Evolutionary conservation across 495 filamentous ascomycete species (phyloP), one percentile per base, ranked within the genome.

Genomic region (Emericellopsis terricola): DNA sequence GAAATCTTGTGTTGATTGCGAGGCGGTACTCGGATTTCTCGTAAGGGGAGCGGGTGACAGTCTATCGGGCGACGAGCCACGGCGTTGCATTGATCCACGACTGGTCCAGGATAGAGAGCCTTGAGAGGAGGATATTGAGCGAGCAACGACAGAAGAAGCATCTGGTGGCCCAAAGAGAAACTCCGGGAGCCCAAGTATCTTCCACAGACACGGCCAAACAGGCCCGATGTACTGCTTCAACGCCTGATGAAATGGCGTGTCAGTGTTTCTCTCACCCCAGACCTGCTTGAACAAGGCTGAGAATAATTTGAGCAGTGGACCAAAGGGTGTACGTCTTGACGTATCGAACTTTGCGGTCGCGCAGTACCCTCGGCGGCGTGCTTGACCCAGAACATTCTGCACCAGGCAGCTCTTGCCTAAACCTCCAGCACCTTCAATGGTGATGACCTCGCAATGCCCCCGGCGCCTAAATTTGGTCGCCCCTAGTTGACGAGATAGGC

Each of bases 201-300:
- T 69, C 45, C 84, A 76, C 24, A 92, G 64, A 29, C 75, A 68
- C 5, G 74, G 65, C 84, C 84, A 94, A 38, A 81, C 67, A 3
- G 78, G 73, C 13, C 73, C 71, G 30, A 87, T 66, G 35, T 78
- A 79, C 15, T 68, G 60, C 37, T 81, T 73, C 13, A 94, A 53
- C 31, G 62, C 64, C 36, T 78, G 68, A 39, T 94, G 85, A 43
- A 91, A 89, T 3, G 78, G 66, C 0, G 79, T 91, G 2, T 74
- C 73, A 2, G 86, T 77, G 53, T 92, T 80, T 34, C 75, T 76
- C 48, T 94, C 84, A 0, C 82, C 86, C 57, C 87, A 92, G 6
- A 91, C 84, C 44, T 94, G 85, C 32, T 82, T 78, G 41, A 94
- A 79, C 4, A 92, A 57, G 26, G 78, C 85, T 4, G 80, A 80